Conservation (phyloP, 2,329 filamentous ascomycete species). For the Fusarium annulatum region DNA sequence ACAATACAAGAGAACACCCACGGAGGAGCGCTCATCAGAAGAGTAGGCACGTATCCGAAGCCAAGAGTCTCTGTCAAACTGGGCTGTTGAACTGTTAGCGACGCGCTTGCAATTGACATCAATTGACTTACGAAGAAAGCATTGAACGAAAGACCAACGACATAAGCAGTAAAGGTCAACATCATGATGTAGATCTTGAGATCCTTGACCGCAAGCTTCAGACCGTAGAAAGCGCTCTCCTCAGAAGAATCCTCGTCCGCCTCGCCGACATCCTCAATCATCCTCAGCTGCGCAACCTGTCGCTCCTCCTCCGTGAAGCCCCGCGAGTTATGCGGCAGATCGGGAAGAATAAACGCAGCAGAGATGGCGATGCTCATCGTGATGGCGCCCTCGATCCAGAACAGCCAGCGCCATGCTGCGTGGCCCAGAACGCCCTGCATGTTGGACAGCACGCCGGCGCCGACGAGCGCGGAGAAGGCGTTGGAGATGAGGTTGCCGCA, state of each 20-base stretch:
- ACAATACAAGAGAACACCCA: slow-evolving; percentile 69
- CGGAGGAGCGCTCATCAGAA: slow-evolving; percentile 67
- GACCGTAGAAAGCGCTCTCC: slow-evolving; percentile 63
- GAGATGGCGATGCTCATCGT: slow-evolving; percentile 62
- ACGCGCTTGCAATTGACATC: not conserved
- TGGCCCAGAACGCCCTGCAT: slow-evolving; percentile 67
- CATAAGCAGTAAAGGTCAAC: slow-evolving; percentile 70
- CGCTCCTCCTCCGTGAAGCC: slow-evolving; percentile 71
- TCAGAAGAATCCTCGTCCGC: slow-evolving; percentile 62
- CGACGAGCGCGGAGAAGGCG: slow-evolving; percentile 69
- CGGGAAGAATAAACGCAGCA: slow-evolving; percentile 62
- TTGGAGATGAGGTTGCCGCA: slow-evolving; percentile 70
- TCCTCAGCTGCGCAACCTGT: slow-evolving; percentile 64
- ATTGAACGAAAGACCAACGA: slow-evolving; percentile 68
- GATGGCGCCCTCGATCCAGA: slow-evolving; percentile 66
- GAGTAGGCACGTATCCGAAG: slow-evolving; percentile 62
- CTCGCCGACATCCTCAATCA: slow-evolving; percentile 68
- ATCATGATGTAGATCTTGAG: slow-evolving; percentile 73
- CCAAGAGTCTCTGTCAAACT: slow-evolving; percentile 64
- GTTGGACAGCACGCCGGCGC: slow-evolving; percentile 67
- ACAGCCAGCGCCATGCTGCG: slow-evolving; percentile 70
- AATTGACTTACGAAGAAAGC: slow-evolving; percentile 59
- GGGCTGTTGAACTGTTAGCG: slow-evolving; percentile 43
- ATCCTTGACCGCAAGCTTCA: slow-evolving; percentile 70
- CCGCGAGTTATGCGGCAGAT: slow-evolving; percentile 65